Conservation (phyloP, 176 grass and related monocot genomes). For the Aegilops umbellulata region DNA sequence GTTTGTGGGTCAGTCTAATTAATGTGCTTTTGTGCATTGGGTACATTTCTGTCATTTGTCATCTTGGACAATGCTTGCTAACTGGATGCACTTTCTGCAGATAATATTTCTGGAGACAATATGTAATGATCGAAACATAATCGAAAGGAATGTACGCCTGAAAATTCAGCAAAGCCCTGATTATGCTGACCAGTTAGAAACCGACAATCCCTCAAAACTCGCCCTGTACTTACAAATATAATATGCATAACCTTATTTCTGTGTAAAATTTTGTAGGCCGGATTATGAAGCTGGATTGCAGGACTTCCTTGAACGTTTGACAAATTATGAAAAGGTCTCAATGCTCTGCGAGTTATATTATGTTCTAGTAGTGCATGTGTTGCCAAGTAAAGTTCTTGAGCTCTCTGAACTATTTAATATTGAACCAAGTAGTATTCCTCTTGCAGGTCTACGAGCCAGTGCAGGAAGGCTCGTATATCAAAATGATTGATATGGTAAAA, state of each 20-base stretch:
- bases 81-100: conserved; percentile 43
- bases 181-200: conserved; percentile 79
- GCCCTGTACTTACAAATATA: neutral
- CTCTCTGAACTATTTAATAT: conserved; percentile 11
- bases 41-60: conserved; percentile 1
- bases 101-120: conserved; percentile 99
- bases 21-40: conserved; percentile 16
- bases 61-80: conserved; percentile 34
- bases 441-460: conserved; percentile 86
- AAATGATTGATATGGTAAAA: conserved; percentile 99
- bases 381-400: conserved; percentile 15
- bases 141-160: conserved; percentile 90
- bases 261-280: conserved; percentile 56
- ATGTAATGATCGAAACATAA: conserved; percentile 89
- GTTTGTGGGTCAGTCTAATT: conserved; percentile 6
- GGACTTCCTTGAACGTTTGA: conserved; percentile 87
- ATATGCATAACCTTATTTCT: conserved; percentile 8
- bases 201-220: conserved; percentile 32
- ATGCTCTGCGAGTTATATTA: conserved; percentile 21
- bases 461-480: conserved; percentile 94
- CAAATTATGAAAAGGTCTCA: conserved; percentile 90
- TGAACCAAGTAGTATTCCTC: conserved; percentile 23
- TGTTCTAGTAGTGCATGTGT: neutral
- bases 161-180: conserved; percentile 99
- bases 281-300: conserved; percentile 84